Evolutionary conservation across 1,284 basidiomycete genomes (phyloP).

Genomic region (Ustilago bromivora): DNA sequence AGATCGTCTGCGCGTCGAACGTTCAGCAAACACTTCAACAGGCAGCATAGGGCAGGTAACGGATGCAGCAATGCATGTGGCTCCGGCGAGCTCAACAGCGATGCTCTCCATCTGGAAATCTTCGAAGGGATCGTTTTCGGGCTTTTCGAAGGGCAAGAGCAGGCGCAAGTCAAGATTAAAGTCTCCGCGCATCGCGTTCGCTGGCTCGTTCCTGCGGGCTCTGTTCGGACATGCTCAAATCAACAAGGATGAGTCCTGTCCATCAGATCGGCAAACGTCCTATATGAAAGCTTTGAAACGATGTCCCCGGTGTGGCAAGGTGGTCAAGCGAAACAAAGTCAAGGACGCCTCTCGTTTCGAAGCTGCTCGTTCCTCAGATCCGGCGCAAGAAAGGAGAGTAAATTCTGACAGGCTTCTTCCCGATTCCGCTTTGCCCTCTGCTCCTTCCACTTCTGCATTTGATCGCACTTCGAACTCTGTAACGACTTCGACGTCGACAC

Average conservation of each 20-base stretch:
- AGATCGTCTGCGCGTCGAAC: conserved; percentile 27
- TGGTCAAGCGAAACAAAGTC: conserved; percentile 14
- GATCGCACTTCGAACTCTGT: background rate
- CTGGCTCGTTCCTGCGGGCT: conserved; percentile 22
- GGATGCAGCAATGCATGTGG: background rate
- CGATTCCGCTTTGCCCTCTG: conserved; percentile 15
- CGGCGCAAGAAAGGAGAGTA: conserved; percentile 5
- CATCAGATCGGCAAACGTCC: background rate
- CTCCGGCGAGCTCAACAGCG: background rate
- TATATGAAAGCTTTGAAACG: background rate
- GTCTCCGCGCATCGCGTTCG: conserved; percentile 4
- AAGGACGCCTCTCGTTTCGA: background rate
- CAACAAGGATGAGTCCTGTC: background rate
- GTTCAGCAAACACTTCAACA: conserved; percentile 3
- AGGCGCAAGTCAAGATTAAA: background rate
- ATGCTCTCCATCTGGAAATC: conserved; percentile 19
- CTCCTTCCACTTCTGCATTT: background rate
- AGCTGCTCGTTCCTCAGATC: conserved; percentile 12
- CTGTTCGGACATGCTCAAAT: conserved; percentile 12
- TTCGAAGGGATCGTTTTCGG: conserved; percentile 13
- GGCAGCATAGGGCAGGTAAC: background rate
- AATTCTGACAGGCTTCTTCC: conserved; percentile 36
- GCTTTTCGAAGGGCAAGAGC: background rate
- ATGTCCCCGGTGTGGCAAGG: conserved; percentile 32
- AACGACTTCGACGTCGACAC: conserved; percentile 1